Evolutionary conservation across 805 yeast genomes (phyloP), one percentile per base, ranked within the genome.

Genomic region (Ogataea methylovora): DNA sequence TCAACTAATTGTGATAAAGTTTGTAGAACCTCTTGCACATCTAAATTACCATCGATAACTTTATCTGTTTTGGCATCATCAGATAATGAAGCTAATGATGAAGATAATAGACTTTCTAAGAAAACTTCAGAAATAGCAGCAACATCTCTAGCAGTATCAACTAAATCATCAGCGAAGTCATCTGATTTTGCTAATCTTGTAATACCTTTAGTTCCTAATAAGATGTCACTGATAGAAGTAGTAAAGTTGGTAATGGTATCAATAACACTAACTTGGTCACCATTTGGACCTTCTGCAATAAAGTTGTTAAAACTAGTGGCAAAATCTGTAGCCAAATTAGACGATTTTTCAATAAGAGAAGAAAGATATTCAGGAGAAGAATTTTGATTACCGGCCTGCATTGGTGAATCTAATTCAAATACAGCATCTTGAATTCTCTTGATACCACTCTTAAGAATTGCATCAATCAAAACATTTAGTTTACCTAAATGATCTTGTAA

Each of bases 371-470:
- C 78, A 3, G 90, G 84, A 0, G 90, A 73, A 2, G 92, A 69
- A 52, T 77, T 78, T 44, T 77, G 75, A 51, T 83, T 84, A 36
- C 92, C 92, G 4, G 86, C 84, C 56, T 82, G 85, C 74, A 81
- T 73, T 21, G 92, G 84, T 4, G 88, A 79, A 36, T 76, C 79
- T 40, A 84, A 63, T 46, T 79, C 86, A 48, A 73, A 79, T 27
- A 72, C 61, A 0, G 82, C 61, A 43, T 82, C 85, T 57, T 86
- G 94, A 34, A 86, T 69, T 33, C 86, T 67, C 40, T 76, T 76
- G 19, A 82, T 73, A 29, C 84, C 85, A 43, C 83, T 71, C 16
- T 64, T 67, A 40, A 86, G 63, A 32, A 85, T 72, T 8, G 88
- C 76, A 53, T 86, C 95, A 37, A 85, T 69, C 21, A 76, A 65